Evolutionary conservation across 2,329 filamentous ascomycete genomes (phyloP).

Genomic region (Helicocarpus griseus): DNA sequence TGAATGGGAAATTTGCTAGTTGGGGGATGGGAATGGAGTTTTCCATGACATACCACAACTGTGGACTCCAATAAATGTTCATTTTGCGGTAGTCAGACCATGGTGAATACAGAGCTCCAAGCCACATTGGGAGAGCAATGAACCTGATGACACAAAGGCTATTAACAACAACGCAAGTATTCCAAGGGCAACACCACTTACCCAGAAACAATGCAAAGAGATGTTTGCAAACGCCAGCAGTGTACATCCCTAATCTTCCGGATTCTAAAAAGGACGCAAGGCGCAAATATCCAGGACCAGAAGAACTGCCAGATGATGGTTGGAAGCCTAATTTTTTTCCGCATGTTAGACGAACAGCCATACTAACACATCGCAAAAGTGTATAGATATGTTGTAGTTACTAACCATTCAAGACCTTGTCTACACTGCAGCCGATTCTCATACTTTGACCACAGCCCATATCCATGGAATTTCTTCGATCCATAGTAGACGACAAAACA

Average conservation of each 20-base stretch:
- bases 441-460: slow-evolving; percentile 44
- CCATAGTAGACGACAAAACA: slow-evolving; percentile 49
- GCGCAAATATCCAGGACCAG: slow-evolving; percentile 54
- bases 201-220: slow-evolving; percentile 33
- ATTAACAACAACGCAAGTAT: slow-evolving; percentile 3
- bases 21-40: not conserved
- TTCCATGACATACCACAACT: slow-evolving; percentile 3
- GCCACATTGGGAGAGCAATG: slow-evolving; percentile 53
- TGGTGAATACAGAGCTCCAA: slow-evolving; percentile 21
- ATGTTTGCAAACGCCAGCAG: slow-evolving; percentile 52
- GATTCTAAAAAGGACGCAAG: slow-evolving; percentile 49
- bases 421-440: slow-evolving; percentile 35
- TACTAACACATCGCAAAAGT: not conserved
- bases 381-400: not conserved
- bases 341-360: slow-evolving; percentile 1
- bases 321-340: slow-evolving; percentile 41
- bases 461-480: slow-evolving; percentile 51
- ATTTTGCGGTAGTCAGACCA: not conserved
- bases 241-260: slow-evolving; percentile 51
- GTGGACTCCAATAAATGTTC: slow-evolving; percentile 6
- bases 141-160: slow-evolving; percentile 26
- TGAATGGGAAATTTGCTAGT: not conserved
- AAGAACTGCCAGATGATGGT: slow-evolving; percentile 56
- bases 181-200: slow-evolving; percentile 21
- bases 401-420: slow-evolving; percentile 52